Percentiles rank a stretch among this genome's conserved stretches.
These are phyloP conservation scores for Chalciporus chontae DNA, from an alignment of 768 basidiomycete genomes.

Conservation along the genomic window DNA sequence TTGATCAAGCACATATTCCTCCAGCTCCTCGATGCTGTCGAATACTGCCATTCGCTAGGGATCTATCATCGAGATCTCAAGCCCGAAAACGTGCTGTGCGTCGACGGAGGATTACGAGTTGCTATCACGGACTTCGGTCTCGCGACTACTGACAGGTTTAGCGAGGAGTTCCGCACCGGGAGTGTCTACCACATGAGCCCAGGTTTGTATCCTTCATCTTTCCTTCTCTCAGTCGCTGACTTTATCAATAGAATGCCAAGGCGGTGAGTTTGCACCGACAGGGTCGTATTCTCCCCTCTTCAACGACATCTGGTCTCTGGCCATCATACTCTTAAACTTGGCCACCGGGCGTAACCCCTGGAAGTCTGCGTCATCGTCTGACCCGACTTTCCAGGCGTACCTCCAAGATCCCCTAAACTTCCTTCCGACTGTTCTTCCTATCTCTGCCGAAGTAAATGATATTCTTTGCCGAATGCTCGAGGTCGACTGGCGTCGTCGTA, in stretches of 20 bases:
- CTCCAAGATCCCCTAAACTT: constrained; percentile 72
- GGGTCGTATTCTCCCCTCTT: constrained; percentile 78
- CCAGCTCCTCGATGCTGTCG: constrained; percentile 90
- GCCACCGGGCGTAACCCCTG: constrained; percentile 94
- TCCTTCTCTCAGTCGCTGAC: constrained; percentile 11
- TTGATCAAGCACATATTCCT: constrained; percentile 89
- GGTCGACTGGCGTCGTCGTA: constrained; percentile 57
- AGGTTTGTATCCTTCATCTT: constrained; percentile 43
- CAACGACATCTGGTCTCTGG: constrained; percentile 96
- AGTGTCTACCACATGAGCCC: constrained; percentile 99
- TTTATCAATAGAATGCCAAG: constrained; percentile 72
- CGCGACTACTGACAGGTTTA: constrained; percentile 81
- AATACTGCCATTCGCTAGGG: constrained; percentile 86
- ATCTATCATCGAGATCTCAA: constrained; percentile 98
- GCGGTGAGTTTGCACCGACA: constrained; percentile 59
- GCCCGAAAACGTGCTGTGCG: constrained; percentile 93
- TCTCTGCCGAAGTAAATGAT: constrained; percentile 69
- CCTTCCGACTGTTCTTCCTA: constrained; percentile 81
- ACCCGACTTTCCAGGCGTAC: constrained; percentile 89
- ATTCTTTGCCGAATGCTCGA: constrained; percentile 73
- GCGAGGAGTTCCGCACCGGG: constrained; percentile 91
- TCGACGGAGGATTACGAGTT: constrained; percentile 69
- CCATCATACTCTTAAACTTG: constrained; percentile 94
- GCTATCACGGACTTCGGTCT: constrained; percentile 95
- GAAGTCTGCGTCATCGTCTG: constrained; percentile 79